phyloP scores from a whole-genome alignment of 2,329 filamentous ascomycete genomes.

The Chaetomium olivaceum region DNA sequence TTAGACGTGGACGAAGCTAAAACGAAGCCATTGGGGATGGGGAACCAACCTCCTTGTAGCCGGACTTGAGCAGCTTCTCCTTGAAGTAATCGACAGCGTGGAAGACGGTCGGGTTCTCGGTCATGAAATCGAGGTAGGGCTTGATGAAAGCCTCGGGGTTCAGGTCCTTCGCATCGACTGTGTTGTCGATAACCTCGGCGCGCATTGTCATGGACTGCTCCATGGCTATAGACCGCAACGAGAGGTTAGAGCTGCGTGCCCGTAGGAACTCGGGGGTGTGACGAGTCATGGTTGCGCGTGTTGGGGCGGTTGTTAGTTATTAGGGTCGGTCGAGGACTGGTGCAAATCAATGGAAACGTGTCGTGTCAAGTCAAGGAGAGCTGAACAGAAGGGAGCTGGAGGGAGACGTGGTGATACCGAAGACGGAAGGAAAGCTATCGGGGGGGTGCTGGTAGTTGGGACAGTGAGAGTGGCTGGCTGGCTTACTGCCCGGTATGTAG shows the following conservation, averaged over 20 bases:
- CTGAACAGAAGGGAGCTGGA: neutral
- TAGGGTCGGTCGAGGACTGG: neutral
- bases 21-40: neutral
- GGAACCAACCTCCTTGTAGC: constrained; percentile 67
- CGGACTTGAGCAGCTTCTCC: constrained; percentile 67
- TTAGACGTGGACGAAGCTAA: constrained; percentile 1
- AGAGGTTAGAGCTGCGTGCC: constrained; percentile 47
- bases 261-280: constrained; percentile 48
- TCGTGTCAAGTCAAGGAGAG: neutral
- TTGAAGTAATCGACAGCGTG: constrained; percentile 83
- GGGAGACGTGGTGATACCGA: neutral
- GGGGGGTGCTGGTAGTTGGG: neutral
- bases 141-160: constrained; percentile 70
- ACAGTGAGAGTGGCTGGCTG: neutral
- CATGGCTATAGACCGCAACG: constrained; percentile 46
- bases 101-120: constrained; percentile 88
- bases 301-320: neutral
- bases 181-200: constrained; percentile 19
- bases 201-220: constrained; percentile 37
- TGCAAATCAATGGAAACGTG: neutral
- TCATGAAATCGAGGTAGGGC: constrained; percentile 86
- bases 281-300: constrained; percentile 44
- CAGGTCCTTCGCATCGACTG: constrained; percentile 36
- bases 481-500: too few relatives aligned
- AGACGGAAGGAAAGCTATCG: neutral